Evolutionary conservation across 1,139 yeast species (phyloP).

Genomic region (Blastobotrys elegans): DNA sequence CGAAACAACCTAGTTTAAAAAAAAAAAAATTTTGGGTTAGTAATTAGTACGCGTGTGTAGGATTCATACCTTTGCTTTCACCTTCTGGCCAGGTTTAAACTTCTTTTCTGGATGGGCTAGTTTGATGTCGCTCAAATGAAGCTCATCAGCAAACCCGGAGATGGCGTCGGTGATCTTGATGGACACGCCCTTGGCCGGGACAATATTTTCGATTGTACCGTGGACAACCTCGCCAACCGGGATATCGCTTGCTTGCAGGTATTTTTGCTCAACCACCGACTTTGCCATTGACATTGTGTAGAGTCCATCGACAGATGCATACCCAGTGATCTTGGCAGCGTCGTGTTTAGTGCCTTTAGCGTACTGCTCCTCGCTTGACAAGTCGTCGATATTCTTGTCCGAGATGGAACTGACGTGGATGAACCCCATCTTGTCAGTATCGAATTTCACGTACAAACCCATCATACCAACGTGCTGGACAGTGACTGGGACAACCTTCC

Average conservation of each 20-base stretch:
- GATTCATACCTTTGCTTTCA: conserved; percentile 59
- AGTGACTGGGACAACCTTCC: conserved; percentile 55
- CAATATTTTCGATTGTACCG: conserved; percentile 57
- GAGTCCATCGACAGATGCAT: conserved; percentile 58
- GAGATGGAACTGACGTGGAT: conserved; percentile 62
- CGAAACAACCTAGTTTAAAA: conserved; percentile 34
- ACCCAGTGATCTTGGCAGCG: conserved; percentile 78
- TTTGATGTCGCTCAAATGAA: conserved; percentile 79
- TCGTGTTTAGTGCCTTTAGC: conserved; percentile 59
- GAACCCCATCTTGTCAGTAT: conserved; percentile 17
- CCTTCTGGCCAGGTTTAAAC: conserved; percentile 76
- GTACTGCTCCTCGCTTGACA: conserved; percentile 38
- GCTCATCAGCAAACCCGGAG: conserved; percentile 67
- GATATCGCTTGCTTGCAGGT: conserved; percentile 62
- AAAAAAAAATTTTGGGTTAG: too few relatives aligned
- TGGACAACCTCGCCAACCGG: conserved; percentile 64
- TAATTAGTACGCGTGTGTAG: too few relatives aligned
- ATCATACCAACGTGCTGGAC: conserved; percentile 48
- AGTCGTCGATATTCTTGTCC: conserved; percentile 43
- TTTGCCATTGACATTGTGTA: conserved; percentile 68
- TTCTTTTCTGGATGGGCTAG: conserved; percentile 88
- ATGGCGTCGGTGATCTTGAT: conserved; percentile 62
- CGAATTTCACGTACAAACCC: conserved; percentile 39
- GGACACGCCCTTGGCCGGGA: conserved; percentile 65
- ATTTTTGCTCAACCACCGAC: conserved; percentile 56